A percentile compares a stretch with the other conserved stretches of the same genome.
Evolutionary conservation across 2,329 filamentous ascomycete genomes (phyloP).

Genomic region (Xenoacremonium recifei): DNA sequence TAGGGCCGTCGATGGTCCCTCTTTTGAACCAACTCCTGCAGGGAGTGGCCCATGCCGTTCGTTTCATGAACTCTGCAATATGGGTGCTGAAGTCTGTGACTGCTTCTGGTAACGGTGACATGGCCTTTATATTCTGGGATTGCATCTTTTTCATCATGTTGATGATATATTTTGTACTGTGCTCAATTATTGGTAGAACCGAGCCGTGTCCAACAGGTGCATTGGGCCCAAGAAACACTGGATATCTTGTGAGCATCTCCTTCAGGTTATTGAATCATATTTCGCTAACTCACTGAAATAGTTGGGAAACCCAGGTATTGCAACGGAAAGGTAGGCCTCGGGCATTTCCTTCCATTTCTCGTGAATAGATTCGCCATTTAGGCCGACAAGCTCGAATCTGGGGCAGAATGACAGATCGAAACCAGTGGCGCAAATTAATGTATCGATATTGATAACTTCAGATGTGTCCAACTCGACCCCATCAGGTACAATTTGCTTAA

Average conservation of each 20-base stretch:
- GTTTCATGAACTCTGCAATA: slow-evolving; percentile 50
- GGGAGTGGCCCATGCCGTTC: slow-evolving; percentile 47
- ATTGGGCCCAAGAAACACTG: slow-evolving; percentile 52
- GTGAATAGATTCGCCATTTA: neutral
- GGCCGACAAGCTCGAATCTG: slow-evolving; percentile 4
- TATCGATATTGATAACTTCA: slow-evolving; percentile 6
- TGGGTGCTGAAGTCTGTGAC: slow-evolving; percentile 52
- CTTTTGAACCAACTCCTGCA: slow-evolving; percentile 54
- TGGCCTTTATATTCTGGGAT: slow-evolving; percentile 46
- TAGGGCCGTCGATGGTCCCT: slow-evolving; percentile 40
- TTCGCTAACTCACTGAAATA: slow-evolving; percentile 4
- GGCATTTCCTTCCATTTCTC: neutral
- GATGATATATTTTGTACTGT: slow-evolving; percentile 52
- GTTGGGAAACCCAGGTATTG: slow-evolving; percentile 8
- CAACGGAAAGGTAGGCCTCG: slow-evolving; percentile 9
- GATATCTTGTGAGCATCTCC: neutral
- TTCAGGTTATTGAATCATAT: neutral
- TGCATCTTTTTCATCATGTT: slow-evolving; percentile 50
- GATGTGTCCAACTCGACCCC: slow-evolving; percentile 1
- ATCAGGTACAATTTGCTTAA: slow-evolving; percentile 1
- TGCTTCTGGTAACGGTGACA: slow-evolving; percentile 44
- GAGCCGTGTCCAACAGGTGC: slow-evolving; percentile 50
- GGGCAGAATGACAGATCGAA: slow-evolving; percentile 11
- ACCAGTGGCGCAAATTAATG: neutral
- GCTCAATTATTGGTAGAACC: slow-evolving; percentile 50